phyloP scores from a whole-genome alignment of 192 early-diverging fungal species.

The Linnemannia zychae region DNA sequence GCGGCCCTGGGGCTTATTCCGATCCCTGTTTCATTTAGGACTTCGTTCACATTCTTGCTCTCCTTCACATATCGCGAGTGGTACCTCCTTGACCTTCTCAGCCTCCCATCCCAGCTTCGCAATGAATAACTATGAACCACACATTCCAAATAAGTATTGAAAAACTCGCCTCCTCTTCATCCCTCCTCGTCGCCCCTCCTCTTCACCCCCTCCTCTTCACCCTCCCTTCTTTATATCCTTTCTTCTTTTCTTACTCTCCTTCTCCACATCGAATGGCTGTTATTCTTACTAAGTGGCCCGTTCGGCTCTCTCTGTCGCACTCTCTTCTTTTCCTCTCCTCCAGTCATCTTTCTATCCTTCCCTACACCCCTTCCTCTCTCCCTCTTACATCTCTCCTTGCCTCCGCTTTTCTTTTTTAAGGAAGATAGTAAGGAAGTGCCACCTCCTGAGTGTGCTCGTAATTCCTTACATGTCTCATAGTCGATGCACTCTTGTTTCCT shows the following conservation, averaged over 20 bases:
- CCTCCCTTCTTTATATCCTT: background rate
- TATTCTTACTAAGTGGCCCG: background rate
- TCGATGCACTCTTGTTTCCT: background rate
- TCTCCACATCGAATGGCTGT: background rate
- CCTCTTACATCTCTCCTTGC: background rate
- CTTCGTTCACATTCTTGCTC: too few species aligned
- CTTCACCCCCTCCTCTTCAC: too few species aligned
- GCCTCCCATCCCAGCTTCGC: too few species aligned
- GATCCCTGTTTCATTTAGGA: too few species aligned
- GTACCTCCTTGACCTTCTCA: too few species aligned
- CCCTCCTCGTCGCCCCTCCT: too few species aligned
- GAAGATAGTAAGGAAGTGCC: background rate
- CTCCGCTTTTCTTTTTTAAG: background rate
- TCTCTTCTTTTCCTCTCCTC: background rate
- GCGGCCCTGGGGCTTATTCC: too few species aligned
- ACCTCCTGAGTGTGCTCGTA: background rate
- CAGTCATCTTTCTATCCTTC: background rate
- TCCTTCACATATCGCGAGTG: too few species aligned
- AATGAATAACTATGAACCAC: too few species aligned
- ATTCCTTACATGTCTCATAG: background rate
- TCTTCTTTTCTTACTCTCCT: background rate
- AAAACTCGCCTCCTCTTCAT: too few species aligned
- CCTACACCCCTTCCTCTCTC: background rate
- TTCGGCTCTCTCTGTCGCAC: background rate
- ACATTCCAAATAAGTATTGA: too few species aligned